Conservation (phyloP, 768 basidiomycete species). For the Chalciporus chontae region DNA sequence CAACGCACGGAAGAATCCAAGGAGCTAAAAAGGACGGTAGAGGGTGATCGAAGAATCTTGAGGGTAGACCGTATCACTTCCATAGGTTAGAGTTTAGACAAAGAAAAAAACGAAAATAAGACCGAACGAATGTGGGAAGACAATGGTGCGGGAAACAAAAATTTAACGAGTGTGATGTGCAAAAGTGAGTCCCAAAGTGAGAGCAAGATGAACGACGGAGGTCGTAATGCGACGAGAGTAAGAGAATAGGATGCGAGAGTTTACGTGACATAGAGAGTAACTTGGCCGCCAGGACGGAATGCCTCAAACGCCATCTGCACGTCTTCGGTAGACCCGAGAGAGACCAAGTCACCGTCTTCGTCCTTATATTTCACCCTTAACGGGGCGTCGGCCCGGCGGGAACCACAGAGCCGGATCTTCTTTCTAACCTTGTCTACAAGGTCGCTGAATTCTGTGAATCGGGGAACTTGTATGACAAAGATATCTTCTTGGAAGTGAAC, state of each 20-base stretch:
- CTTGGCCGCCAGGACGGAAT: conserved; percentile 74
- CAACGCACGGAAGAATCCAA: conserved; percentile 14
- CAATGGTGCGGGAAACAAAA: conserved; percentile 10
- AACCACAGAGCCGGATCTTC: conserved; percentile 91
- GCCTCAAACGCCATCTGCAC: conserved; percentile 93
- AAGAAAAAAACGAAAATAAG: conserved; percentile 7
- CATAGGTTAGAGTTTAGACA: conserved; percentile 18
- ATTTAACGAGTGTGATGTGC: conserved; percentile 6
- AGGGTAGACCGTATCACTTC: conserved; percentile 1
- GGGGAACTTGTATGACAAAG: conserved; percentile 88
- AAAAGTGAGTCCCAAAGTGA: conserved; percentile 11
- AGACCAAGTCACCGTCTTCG: conserved; percentile 90
- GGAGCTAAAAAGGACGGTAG: conserved; percentile 12
- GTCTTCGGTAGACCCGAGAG: conserved; percentile 86
- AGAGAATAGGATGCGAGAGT: neutral
- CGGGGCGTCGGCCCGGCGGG: conserved; percentile 73
- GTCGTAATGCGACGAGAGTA: conserved; percentile 1
- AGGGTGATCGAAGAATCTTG: conserved; percentile 1
- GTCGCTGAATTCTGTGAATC: conserved; percentile 73
- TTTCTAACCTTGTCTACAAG: conserved; percentile 86
- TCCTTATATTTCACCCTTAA: conserved; percentile 86
- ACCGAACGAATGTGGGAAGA: conserved; percentile 22
- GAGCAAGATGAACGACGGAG: conserved; percentile 9
- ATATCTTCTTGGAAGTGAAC: conserved; percentile 94
- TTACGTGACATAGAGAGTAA: conserved; percentile 78